A percentile compares a stretch with the other conserved stretches of the same genome.
Conservation (phyloP, 345 rosid genomes). For the Abelmoschus esculentus region DNA sequence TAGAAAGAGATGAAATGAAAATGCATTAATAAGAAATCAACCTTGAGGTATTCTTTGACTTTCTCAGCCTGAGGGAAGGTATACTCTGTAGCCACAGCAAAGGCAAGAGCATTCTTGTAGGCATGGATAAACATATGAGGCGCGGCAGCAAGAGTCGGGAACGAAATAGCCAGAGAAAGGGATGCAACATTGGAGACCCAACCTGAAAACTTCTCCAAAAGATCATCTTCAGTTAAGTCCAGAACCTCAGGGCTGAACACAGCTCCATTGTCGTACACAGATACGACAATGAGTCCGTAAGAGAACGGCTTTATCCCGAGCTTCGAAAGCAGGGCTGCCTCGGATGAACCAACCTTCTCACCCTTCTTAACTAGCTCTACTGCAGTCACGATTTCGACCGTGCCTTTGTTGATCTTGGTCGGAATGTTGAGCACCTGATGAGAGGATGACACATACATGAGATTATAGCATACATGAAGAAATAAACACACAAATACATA, state of each 20-base stretch:
- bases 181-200: slow-evolving; percentile 39
- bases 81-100: slow-evolving; percentile 39
- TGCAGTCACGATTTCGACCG: slow-evolving; percentile 35
- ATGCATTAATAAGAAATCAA: not conserved
- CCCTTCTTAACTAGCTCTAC: slow-evolving; percentile 39
- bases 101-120: slow-evolving; percentile 39
- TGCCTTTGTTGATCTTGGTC: slow-evolving; percentile 43
- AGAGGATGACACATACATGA: not conserved
- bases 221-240: slow-evolving; percentile 38
- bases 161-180: slow-evolving; percentile 34
- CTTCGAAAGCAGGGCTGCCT: slow-evolving; percentile 40
- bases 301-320: slow-evolving; percentile 49
- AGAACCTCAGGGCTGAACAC: slow-evolving; percentile 52
- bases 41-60: slow-evolving; percentile 42
- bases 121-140: slow-evolving; percentile 42
- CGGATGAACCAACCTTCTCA: slow-evolving; percentile 40
- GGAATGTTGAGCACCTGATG: slow-evolving; percentile 38
- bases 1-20: not conserved
- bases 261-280: slow-evolving; percentile 42
- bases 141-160: slow-evolving; percentile 43
- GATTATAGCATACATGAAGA: not conserved
- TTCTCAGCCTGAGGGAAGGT: slow-evolving; percentile 34
- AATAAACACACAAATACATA: not conserved
- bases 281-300: slow-evolving; percentile 34
- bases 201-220: slow-evolving; percentile 25